Base-by-base conservation (phyloP, 352 stramenopile species). In the Phytophthora pisi region DNA sequence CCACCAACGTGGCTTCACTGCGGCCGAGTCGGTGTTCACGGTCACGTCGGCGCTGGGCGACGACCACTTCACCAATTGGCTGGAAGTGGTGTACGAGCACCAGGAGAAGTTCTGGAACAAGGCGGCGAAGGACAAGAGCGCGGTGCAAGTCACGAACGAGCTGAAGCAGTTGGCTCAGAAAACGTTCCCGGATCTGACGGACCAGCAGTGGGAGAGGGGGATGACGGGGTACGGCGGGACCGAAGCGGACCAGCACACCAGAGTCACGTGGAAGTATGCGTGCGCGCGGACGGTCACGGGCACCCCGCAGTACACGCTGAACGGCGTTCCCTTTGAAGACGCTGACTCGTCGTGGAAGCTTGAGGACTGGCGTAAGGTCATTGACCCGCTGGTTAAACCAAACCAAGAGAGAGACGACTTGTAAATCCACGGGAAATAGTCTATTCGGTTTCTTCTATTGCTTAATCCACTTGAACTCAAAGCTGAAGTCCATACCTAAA, bases 51-150 rank as follows among this genome's bases (percentile, higher is more conserved):
- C 74, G 26, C 55, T 92, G 23, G 79, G 84, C 4, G 77, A 88
- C 9, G 61, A 78, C 28, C 31, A 71, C 4, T 94, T 92, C 62
- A 74, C 61, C 4, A 56, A 62, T 23, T 94, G 86, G 86, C 61
- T 90, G 23, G 81, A 92, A 66, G 75, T 71, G 7, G 62, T 94
- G 26, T 94, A 94, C 70, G 70, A 73, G 7, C 85, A 92, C 55
- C 84, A 94, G 64, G 84, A 92, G 47, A 64, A 77, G 1, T 91
- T 84, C 58, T 93, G 78, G 78, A 91, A 95, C 75, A 82, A 89
- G 56, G 64, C 61, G 34, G 88, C 84, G 1, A 90, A 91, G 54
- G 83, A 92, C 50, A 36, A 82, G 42, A 88, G 75, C 51, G 70
- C 81, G 5, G 69, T 90, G 20, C 64, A 93, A 70, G 86, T 92